A percentile compares a stretch with the other conserved stretches of the same genome.
phyloP scores from a whole-genome alignment of 1,284 basidiomycete genomes.

The Pholiota adiposa region DNA sequence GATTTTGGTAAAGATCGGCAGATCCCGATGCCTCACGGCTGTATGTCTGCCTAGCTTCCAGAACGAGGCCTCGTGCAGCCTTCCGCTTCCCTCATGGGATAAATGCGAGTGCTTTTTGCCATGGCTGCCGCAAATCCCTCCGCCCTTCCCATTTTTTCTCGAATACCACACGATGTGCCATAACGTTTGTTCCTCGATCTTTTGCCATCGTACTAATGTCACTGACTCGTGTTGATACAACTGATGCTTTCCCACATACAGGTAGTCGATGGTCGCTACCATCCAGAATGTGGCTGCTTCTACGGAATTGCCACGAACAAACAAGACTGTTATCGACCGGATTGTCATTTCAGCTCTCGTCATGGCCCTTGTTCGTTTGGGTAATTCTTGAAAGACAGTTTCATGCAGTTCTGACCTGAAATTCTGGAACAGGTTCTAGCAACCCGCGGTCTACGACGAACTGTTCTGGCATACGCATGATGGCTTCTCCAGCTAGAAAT shows the following conservation, averaged over 20 bases:
- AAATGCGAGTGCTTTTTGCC: slow-evolving; percentile 24
- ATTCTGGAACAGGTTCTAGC: not conserved
- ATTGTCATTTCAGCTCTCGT: slow-evolving; percentile 74
- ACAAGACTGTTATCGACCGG: slow-evolving; percentile 65
- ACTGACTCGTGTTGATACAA: slow-evolving; percentile 17
- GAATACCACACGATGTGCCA: slow-evolving; percentile 63
- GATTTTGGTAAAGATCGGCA: slow-evolving; percentile 27
- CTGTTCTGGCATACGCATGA: slow-evolving; percentile 60
- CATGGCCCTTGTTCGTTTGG: slow-evolving; percentile 58
- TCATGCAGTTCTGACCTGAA: not conserved
- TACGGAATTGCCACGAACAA: slow-evolving; percentile 70
- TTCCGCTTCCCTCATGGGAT: slow-evolving; percentile 25
- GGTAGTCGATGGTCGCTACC: slow-evolving; percentile 80
- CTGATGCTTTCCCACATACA: slow-evolving; percentile 30
- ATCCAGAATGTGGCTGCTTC: slow-evolving; percentile 77
- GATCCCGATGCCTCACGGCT: slow-evolving; percentile 46
- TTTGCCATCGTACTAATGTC: slow-evolving; percentile 11
- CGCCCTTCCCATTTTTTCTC: slow-evolving; percentile 18
- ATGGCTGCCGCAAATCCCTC: slow-evolving; percentile 21
- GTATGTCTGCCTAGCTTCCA: slow-evolving; percentile 32
- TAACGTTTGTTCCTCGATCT: slow-evolving; percentile 56
- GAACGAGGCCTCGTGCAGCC: slow-evolving; percentile 48
- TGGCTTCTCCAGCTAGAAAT: slow-evolving; percentile 72
- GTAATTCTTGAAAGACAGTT: not conserved
- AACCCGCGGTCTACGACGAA: not conserved